Percentiles rank a stretch among this genome's conserved stretches.
Conservation (phyloP, 2,329 filamentous ascomycete genomes). For the Zasmidium citrigriseum region DNA sequence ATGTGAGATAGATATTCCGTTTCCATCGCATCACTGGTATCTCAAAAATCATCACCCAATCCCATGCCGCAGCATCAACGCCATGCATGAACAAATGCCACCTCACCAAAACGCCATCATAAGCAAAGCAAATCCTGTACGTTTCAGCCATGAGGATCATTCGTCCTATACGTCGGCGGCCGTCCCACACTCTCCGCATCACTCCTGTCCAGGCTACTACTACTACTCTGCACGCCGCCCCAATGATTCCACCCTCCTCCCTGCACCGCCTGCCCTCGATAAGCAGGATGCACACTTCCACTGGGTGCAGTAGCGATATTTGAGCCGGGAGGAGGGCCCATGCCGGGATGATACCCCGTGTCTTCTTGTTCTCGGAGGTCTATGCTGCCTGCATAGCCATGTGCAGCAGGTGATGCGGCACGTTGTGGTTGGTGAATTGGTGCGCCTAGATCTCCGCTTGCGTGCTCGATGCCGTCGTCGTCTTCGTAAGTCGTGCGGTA, state of each 20-base stretch:
- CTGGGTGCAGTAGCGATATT: conserved; percentile 9
- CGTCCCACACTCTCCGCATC: conserved; percentile 5
- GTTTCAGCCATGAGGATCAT: conserved; percentile 9
- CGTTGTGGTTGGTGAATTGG: background rate
- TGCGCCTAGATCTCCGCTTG: conserved; percentile 5
- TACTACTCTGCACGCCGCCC: conserved; percentile 7
- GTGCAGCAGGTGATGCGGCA: conserved; percentile 3
- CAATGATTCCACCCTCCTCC: conserved; percentile 18
- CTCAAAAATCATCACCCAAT: background rate
- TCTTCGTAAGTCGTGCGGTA: conserved; percentile 12
- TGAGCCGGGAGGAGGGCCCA: conserved; percentile 17
- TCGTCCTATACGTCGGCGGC: conserved; percentile 13
- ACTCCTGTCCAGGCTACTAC: background rate
- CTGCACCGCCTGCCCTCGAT: conserved; percentile 14
- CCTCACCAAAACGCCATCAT: background rate
- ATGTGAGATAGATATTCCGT: background rate
- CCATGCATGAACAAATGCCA: background rate
- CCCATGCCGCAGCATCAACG: background rate
- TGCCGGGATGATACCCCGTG: conserved; percentile 27
- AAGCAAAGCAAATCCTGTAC: background rate
- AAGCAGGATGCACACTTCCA: conserved; percentile 19
- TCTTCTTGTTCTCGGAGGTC: conserved; percentile 18
- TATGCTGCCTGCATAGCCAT: conserved; percentile 19
- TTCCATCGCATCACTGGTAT: conserved; percentile 1
- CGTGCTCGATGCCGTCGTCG: conserved; percentile 5